These are phyloP conservation scores for Roridomyces roridus DNA, from an alignment of 768 basidiomycete species.

Conservation along the genomic window DNA sequence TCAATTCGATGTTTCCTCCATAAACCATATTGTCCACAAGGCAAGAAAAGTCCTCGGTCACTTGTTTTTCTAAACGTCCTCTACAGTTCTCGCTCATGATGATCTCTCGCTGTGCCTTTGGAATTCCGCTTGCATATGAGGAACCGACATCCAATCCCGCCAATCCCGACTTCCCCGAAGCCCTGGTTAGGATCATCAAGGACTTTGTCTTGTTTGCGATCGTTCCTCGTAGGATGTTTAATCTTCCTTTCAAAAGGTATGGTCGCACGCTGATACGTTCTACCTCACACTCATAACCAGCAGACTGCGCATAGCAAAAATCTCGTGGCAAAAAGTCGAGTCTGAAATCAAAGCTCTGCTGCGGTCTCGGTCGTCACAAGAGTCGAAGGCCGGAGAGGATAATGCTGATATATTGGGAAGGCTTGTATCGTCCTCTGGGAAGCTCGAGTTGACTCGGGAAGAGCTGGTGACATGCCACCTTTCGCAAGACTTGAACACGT, in stretches of 20 bases:
- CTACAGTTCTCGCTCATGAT: constrained; percentile 4
- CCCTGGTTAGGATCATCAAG: constrained; percentile 1
- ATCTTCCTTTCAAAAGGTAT: constrained; percentile 18
- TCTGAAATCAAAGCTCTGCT: constrained; percentile 8
- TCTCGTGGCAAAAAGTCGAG: constrained; percentile 15
- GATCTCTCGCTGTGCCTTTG: constrained; percentile 5
- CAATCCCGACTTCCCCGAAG: neutral
- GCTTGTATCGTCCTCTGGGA: constrained; percentile 11
- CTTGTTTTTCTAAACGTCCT: no score
- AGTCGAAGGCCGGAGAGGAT: neutral
- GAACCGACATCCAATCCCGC: neutral
- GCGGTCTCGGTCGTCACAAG: neutral
- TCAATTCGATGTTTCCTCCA: neutral
- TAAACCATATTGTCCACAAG: neutral
- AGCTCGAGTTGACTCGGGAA: constrained; percentile 7
- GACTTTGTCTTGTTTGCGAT: constrained; percentile 4
- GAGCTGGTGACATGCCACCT: constrained; percentile 8
- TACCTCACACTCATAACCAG: neutral
- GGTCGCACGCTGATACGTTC: no score
- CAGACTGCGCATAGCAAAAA: constrained; percentile 14
- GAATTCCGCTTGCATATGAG: neutral
- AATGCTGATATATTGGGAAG: constrained; percentile 10
- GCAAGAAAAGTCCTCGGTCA: no score
- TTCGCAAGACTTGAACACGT: neutral
- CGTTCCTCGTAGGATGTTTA: constrained; percentile 16